These are phyloP conservation scores for Boletus sp. DNA, from an alignment of 768 basidiomycete species.

Conservation along the genomic window DNA sequence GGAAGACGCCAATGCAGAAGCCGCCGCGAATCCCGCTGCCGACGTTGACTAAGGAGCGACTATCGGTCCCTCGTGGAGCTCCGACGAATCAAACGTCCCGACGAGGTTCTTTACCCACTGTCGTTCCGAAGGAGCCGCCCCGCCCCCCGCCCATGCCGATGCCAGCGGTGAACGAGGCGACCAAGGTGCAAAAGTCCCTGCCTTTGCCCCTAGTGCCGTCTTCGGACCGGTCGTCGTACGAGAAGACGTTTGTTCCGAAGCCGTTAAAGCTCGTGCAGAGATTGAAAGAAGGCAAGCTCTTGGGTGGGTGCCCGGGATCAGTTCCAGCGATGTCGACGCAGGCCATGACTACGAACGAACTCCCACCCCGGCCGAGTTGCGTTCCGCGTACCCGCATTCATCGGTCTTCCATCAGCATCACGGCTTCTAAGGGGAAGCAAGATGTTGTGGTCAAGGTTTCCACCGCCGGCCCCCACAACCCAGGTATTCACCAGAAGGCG, in stretches of 20 bases:
- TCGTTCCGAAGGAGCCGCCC: not conserved
- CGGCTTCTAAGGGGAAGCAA: not conserved
- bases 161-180: not conserved
- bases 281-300: not conserved
- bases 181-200: not conserved
- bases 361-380: not conserved
- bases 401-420: not conserved
- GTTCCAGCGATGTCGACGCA: not conserved
- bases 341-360: not conserved
- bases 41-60: not conserved
- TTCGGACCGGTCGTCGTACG: too few relatives aligned
- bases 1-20: not conserved
- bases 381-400: not conserved
- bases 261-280: not conserved
- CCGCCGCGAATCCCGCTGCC: not conserved
- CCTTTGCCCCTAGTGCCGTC: not conserved
- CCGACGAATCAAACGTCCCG: not conserved
- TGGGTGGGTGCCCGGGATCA: too few relatives aligned
- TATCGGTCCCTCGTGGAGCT: not conserved
- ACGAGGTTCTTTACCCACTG: not conserved
- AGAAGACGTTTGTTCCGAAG: not conserved
- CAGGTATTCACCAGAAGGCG: not conserved
- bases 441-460: not conserved
- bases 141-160: not conserved
- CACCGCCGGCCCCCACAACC: not conserved